A percentile compares a stretch with the other conserved stretches of the same genome.
These are phyloP conservation scores for Trichophyton simii DNA, from an alignment of 2,329 filamentous ascomycete genomes.

Conservation along the genomic window DNA sequence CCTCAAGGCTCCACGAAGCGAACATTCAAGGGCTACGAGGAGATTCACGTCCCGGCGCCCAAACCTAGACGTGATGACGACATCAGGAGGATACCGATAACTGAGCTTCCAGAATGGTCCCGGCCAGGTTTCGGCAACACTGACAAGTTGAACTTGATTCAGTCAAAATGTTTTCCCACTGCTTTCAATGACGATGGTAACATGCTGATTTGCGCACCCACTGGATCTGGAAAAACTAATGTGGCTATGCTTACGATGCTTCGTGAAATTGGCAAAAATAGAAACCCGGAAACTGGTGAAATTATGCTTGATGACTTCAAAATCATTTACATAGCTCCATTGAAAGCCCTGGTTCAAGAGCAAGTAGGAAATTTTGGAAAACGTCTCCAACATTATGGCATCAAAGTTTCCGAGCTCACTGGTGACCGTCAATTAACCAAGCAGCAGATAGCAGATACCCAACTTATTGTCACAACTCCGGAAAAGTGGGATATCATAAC, in stretches of 20 bases:
- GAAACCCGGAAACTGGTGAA: constrained; percentile 76
- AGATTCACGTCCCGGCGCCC: constrained; percentile 90
- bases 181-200: constrained; percentile 93
- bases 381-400: constrained; percentile 77
- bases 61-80: constrained; percentile 73
- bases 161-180: constrained; percentile 81
- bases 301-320: constrained; percentile 96
- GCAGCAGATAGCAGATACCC: constrained; percentile 93
- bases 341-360: constrained; percentile 93
- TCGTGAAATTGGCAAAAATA: constrained; percentile 90
- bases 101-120: constrained; percentile 87
- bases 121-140: constrained; percentile 72
- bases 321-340: constrained; percentile 90
- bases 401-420: constrained; percentile 87
- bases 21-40: constrained; percentile 95
- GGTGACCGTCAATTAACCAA: constrained; percentile 97
- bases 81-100: constrained; percentile 67
- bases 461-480: constrained; percentile 94
- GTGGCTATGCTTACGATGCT: constrained; percentile 96
- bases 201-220: constrained; percentile 94
- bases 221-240: constrained; percentile 95
- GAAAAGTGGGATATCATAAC: constrained; percentile 99
- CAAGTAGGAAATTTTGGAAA: constrained; percentile 97
- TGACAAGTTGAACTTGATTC: constrained; percentile 84
- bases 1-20: constrained; percentile 91